Conservation (phyloP, 2,329 filamentous ascomycete genomes). For the Botryosphaeria dothidea region DNA sequence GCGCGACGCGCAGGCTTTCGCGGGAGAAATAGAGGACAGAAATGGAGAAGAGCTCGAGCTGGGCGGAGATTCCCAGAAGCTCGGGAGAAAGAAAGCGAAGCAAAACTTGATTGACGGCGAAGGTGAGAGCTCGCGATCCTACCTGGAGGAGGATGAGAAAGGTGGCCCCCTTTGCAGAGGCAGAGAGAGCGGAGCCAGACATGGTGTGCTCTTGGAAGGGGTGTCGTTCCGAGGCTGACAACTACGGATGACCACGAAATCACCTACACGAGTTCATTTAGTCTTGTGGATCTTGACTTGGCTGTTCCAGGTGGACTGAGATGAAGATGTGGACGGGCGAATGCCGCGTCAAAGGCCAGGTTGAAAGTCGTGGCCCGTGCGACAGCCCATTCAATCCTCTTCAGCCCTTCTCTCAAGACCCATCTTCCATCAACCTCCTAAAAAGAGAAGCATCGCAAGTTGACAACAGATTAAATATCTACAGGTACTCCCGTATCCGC, state of each 20-base stretch:
- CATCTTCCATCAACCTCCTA: too few relatives aligned
- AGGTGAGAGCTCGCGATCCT: slow-evolving; percentile 82
- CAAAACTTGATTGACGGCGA: slow-evolving; percentile 87
- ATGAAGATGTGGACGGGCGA: neutral
- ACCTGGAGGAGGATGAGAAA: slow-evolving; percentile 88
- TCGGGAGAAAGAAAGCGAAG: slow-evolving; percentile 84
- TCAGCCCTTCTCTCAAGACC: too few relatives aligned
- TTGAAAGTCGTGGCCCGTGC: neutral
- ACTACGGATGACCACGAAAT: neutral
- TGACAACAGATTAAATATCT: too few relatives aligned
- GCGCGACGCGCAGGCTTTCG: slow-evolving; percentile 86
- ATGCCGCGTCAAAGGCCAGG: neutral
- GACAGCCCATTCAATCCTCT: neutral
- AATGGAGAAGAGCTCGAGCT: slow-evolving; percentile 90
- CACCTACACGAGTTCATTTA: neutral
- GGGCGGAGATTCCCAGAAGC: slow-evolving; percentile 80
- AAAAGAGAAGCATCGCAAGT: too few relatives aligned
- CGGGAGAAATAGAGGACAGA: slow-evolving; percentile 93
- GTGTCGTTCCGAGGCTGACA: too few relatives aligned
- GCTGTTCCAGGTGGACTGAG: neutral
- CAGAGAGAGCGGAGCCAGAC: slow-evolving; percentile 33
- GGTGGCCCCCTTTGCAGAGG: slow-evolving; percentile 70
- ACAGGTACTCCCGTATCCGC: too few relatives aligned
- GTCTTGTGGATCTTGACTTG: neutral
- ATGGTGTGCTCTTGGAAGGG: neutral